Conservation (phyloP, 805 yeast species). For the Cyberlindnera mississippiensis region DNA sequence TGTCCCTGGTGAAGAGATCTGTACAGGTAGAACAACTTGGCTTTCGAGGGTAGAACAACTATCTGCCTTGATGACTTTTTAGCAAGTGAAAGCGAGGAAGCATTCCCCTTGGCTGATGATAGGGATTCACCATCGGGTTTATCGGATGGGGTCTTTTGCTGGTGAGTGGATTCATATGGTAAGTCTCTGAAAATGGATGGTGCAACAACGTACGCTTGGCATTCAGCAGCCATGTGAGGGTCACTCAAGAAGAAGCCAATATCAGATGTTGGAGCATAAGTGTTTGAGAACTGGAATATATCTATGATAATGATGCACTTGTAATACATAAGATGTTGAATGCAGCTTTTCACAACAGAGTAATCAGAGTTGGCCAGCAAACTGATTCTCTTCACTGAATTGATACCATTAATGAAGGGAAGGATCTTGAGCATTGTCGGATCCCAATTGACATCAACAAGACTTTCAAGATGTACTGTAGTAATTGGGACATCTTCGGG, state of each 20-base stretch:
- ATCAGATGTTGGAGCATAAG: constrained; percentile 83
- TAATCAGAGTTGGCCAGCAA: constrained; percentile 79
- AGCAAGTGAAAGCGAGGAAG: constrained; percentile 15
- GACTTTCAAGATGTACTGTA: constrained; percentile 65
- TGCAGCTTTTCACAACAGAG: constrained; percentile 73
- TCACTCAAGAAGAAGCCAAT: constrained; percentile 66
- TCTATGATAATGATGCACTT: constrained; percentile 80
- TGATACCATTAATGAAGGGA: constrained; percentile 85
- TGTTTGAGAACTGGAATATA: constrained; percentile 83
- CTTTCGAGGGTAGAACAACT: constrained; percentile 51
- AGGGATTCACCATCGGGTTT: constrained; percentile 4
- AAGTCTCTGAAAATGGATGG: constrained; percentile 33
- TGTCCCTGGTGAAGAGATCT: constrained; percentile 75
- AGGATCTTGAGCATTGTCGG: constrained; percentile 89
- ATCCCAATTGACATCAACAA: constrained; percentile 93
- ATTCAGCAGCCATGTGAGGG: constrained; percentile 66
- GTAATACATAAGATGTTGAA: constrained; percentile 88
- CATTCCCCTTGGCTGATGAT: constrained; percentile 5
- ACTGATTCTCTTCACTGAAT: constrained; percentile 74
- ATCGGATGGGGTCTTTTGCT: neutral
- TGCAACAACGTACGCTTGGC: constrained; percentile 74
- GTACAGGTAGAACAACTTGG: constrained; percentile 68
- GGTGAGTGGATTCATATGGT: constrained; percentile 28
- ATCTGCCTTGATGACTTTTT: constrained; percentile 10
- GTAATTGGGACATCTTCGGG: constrained; percentile 89